Conservation (phyloP, 176 grass and related monocot genomes). For the Olyra latifolia region DNA sequence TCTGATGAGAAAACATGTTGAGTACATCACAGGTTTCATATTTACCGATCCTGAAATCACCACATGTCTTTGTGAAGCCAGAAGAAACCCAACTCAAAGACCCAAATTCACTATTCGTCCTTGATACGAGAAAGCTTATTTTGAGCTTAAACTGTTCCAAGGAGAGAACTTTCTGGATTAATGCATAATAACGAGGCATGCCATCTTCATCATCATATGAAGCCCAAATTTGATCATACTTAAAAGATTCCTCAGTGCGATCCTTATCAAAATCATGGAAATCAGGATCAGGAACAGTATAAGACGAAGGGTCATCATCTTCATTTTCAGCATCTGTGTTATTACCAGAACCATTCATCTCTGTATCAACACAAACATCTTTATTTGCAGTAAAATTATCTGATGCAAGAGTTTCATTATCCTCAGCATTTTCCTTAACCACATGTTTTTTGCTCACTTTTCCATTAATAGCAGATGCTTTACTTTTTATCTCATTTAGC, state of each 20-base stretch:
- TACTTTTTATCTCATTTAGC: conserved; percentile 33
- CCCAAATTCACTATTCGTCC: conserved; percentile 56
- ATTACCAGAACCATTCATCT: conserved; percentile 26
- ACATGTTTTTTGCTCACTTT: conserved; percentile 26
- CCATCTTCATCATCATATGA: conserved; percentile 78
- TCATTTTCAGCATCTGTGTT: conserved; percentile 37
- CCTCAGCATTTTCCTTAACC: conserved; percentile 32
- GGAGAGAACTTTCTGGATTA: conserved; percentile 61
- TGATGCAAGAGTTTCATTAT: conserved; percentile 31
- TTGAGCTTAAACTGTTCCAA: conserved; percentile 53
- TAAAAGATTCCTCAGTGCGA: conserved; percentile 47
- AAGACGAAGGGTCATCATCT: conserved; percentile 38
- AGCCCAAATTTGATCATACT: conserved; percentile 61
- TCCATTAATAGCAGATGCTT: conserved; percentile 16
- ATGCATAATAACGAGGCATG: conserved; percentile 66
- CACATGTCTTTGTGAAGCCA: conserved; percentile 69
- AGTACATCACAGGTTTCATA: conserved; percentile 49
- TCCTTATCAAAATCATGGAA: conserved; percentile 72
- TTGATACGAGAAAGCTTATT: conserved; percentile 60
- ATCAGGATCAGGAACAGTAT: conserved; percentile 69
- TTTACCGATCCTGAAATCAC: conserved; percentile 54
- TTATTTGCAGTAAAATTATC: conserved; percentile 25
- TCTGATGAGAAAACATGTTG: conserved; percentile 69
- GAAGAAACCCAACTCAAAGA: conserved; percentile 52
- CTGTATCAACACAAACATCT: conserved; percentile 17